These are phyloP conservation scores for Cornus controversa DNA, from an alignment of 148 eudicot species.

Conservation along the genomic window DNA sequence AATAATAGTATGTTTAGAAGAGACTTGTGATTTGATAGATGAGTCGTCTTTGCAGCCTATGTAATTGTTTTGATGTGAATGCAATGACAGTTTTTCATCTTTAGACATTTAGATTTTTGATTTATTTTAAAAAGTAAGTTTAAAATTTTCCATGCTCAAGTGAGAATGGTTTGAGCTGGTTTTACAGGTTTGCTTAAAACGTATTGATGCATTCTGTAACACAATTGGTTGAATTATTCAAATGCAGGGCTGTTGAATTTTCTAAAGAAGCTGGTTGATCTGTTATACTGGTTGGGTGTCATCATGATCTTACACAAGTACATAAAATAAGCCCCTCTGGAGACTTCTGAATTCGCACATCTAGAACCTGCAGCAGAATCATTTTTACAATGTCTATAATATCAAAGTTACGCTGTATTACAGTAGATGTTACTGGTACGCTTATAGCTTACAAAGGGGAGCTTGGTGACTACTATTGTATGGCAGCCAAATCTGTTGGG, in stretches of 20 bases:
- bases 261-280: not conserved
- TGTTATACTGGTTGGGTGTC: not conserved
- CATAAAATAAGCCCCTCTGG: not conserved
- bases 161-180: not conserved
- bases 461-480: slow-evolving; percentile 94
- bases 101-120: not conserved
- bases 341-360: not conserved
- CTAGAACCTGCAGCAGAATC: slow-evolving; percentile 5
- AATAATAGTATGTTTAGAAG: too few species aligned
- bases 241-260: slow-evolving; percentile 5
- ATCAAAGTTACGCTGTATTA: slow-evolving; percentile 71
- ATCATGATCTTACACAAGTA: slow-evolving; percentile 6
- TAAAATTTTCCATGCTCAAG: not conserved
- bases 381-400: slow-evolving; percentile 48
- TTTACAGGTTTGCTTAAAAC: not conserved
- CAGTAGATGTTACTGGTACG: slow-evolving; percentile 95
- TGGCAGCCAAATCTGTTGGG: slow-evolving; percentile 96
- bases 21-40: not conserved
- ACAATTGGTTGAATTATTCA: slow-evolving; percentile 1
- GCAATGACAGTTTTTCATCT: not conserved
- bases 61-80: not conserved
- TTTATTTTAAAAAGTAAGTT: not conserved
- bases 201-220: not conserved
- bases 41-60: not conserved
- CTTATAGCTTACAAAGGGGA: slow-evolving; percentile 94